Conservation (phyloP, 257 asterid species). For the Penstemon newberryi region DNA sequence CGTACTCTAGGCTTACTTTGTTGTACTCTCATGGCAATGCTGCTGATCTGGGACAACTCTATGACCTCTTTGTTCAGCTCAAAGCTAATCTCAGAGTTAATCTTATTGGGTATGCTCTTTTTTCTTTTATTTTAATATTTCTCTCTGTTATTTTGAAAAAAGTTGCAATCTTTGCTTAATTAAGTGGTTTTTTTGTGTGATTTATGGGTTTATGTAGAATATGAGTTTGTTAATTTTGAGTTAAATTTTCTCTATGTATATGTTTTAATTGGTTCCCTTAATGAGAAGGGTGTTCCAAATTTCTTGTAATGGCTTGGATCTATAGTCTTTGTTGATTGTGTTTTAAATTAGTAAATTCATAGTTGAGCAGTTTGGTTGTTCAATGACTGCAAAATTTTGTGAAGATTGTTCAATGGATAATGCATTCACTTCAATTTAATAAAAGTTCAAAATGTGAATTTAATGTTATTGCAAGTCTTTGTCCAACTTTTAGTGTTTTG, state of each 20-base stretch:
- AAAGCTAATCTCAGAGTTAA: constrained; percentile 94
- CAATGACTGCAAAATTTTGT: constrained; percentile 17
- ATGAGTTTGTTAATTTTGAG: background rate
- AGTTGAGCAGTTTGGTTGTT: constrained; percentile 19
- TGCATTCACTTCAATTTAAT: constrained; percentile 17
- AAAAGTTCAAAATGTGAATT: constrained; percentile 24
- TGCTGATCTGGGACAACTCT: constrained; percentile 98
- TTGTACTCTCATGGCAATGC: constrained; percentile 97
- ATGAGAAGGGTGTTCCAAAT: background rate
- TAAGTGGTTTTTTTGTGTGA: background rate
- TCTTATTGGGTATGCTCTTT: constrained; percentile 72
- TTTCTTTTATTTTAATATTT: constrained; percentile 12
- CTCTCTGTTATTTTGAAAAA: background rate
- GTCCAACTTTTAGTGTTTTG: constrained; percentile 36
- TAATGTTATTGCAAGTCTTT: constrained; percentile 42
- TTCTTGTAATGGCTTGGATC: constrained; percentile 33
- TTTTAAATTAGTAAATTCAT: background rate
- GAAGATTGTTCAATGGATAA: constrained; percentile 26
- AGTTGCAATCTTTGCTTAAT: background rate
- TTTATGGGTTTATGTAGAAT: background rate
- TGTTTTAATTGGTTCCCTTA: background rate
- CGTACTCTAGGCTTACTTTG: constrained; percentile 83
- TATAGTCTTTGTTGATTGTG: constrained; percentile 21
- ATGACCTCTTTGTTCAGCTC: constrained; percentile 94
- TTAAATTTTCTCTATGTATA: background rate